Evolutionary conservation across 1,139 yeast genomes (phyloP).

Genomic region (Arxiozyma heterogenica): DNA sequence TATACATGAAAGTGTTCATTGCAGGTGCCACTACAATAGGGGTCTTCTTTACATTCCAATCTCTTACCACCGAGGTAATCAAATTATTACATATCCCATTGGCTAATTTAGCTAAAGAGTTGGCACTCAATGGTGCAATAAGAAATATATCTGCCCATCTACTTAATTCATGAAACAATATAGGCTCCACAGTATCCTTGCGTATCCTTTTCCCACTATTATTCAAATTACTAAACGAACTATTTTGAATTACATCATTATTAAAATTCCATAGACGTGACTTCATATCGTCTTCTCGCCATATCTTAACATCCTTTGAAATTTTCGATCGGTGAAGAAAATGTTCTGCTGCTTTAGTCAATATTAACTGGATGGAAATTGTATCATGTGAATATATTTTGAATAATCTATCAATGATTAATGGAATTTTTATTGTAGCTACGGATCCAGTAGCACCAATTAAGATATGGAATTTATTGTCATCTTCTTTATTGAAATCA

Average conservation of each 20-base stretch:
- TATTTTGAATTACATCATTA: slow-evolving; percentile 13
- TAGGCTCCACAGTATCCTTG: slow-evolving; percentile 37
- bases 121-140: slow-evolving; percentile 85
- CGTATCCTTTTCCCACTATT: slow-evolving; percentile 26
- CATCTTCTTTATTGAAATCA: slow-evolving; percentile 41
- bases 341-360: slow-evolving; percentile 75
- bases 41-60: slow-evolving; percentile 75
- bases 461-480: slow-evolving; percentile 73
- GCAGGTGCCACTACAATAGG: slow-evolving; percentile 89
- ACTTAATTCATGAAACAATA: slow-evolving; percentile 78
- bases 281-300: slow-evolving; percentile 83
- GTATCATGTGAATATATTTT: slow-evolving; percentile 63
- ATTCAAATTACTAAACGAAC: background rate
- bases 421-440: slow-evolving; percentile 86
- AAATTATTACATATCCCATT: slow-evolving; percentile 84
- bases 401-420: slow-evolving; percentile 72
- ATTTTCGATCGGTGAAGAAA: slow-evolving; percentile 71
- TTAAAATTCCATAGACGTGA: slow-evolving; percentile 52
- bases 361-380: slow-evolving; percentile 75
- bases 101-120: slow-evolving; percentile 82
- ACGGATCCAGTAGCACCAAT: slow-evolving; percentile 94
- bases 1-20: slow-evolving; percentile 86
- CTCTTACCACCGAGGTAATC: slow-evolving; percentile 77
- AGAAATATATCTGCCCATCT: slow-evolving; percentile 92
- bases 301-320: slow-evolving; percentile 73